Percentiles rank a stretch among this genome's conserved stretches.
phyloP scores from a whole-genome alignment of 2,329 filamentous ascomycete genomes.

The Dactylellina drechsleri region DNA sequence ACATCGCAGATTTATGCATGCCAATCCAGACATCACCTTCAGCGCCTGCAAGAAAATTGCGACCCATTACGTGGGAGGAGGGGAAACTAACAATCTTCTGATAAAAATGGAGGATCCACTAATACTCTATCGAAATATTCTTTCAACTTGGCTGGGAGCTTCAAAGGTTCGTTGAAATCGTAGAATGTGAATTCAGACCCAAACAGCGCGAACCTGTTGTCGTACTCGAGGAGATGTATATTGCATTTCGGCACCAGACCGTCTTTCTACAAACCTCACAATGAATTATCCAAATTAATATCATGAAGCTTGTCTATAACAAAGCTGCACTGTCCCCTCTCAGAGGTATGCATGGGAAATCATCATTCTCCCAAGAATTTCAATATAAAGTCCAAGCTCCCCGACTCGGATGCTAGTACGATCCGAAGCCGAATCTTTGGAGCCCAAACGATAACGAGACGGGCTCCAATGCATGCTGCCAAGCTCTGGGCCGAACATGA shows the following conservation, averaged over 20 bases:
- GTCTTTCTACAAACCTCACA: slow-evolving; percentile 36
- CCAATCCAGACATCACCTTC: neutral
- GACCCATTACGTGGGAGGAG: slow-evolving; percentile 37
- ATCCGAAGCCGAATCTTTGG: slow-evolving; percentile 41
- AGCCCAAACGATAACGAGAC: slow-evolving; percentile 6
- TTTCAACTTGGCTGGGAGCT: slow-evolving; percentile 59
- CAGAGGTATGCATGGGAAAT: neutral
- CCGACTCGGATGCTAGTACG: slow-evolving; percentile 37
- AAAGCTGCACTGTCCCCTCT: too few species aligned
- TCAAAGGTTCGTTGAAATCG: slow-evolving; percentile 76
- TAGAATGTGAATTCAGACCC: slow-evolving; percentile 75
- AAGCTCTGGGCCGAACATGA: neutral
- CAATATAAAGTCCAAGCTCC: neutral
- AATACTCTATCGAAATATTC: slow-evolving; percentile 75
- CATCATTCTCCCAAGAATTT: neutral
- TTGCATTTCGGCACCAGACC: slow-evolving; percentile 64
- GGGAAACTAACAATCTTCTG: slow-evolving; percentile 80
- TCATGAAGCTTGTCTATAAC: too few species aligned
- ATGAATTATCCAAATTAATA: neutral
- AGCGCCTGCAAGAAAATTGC: neutral
- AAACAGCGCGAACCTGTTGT: slow-evolving; percentile 78
- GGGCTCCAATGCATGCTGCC: slow-evolving; percentile 10
- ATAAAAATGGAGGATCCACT: slow-evolving; percentile 81
- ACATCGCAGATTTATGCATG: slow-evolving; percentile 4
- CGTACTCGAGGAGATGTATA: slow-evolving; percentile 76